Conservation (phyloP, 2,329 filamentous ascomycete species). For the Fusarium pseudoanthophilum region DNA sequence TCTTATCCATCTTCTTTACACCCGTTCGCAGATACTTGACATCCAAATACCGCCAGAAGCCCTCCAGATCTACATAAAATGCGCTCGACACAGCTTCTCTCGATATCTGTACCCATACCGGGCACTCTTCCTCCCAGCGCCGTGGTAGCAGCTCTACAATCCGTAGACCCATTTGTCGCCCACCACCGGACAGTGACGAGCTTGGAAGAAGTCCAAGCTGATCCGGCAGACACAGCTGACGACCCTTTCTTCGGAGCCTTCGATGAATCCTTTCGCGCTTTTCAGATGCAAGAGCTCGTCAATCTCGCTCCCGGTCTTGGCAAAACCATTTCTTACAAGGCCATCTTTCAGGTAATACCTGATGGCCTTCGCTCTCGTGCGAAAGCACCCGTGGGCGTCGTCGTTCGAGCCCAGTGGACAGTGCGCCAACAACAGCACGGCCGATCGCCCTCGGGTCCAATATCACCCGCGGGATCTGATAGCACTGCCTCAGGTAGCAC, state of each 20-base stretch:
- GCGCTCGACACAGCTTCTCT: conserved; percentile 48
- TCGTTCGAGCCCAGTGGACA: conserved; percentile 53
- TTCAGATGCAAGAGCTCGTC: conserved; percentile 48
- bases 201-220: conserved; percentile 50
- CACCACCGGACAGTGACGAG: conserved; percentile 52
- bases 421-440: conserved; percentile 41
- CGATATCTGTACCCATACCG: conserved; percentile 56
- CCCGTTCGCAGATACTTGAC: background rate
- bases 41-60: background rate
- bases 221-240: conserved; percentile 48
- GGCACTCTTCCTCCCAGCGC: conserved; percentile 50
- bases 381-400: conserved; percentile 55
- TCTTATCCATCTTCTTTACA: background rate
- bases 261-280: conserved; percentile 51
- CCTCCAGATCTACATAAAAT: conserved; percentile 37
- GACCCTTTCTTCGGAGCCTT: conserved; percentile 57
- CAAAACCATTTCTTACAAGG: conserved; percentile 55
- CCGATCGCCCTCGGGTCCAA: conserved; percentile 24
- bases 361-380: conserved; percentile 57
- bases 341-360: conserved; percentile 56
- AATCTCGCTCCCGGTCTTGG: conserved; percentile 53
- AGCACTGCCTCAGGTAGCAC: conserved; percentile 45
- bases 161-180: conserved; percentile 55
- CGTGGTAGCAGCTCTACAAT: conserved; percentile 54
- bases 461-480: conserved; percentile 41